phyloP scores from a whole-genome alignment of 148 eudicot genomes.

The Silene uniflora region DNA sequence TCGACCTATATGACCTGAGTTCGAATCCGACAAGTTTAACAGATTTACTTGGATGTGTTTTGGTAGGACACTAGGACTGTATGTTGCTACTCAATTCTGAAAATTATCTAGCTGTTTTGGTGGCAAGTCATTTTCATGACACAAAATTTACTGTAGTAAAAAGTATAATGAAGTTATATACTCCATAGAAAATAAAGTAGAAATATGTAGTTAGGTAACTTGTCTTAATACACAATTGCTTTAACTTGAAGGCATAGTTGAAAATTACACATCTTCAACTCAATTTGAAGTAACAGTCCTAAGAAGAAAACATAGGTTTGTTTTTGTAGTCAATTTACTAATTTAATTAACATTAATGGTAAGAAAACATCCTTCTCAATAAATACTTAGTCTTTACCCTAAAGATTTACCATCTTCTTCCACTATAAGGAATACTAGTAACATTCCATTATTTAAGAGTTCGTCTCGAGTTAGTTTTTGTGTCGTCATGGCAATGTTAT shows the following conservation, averaged over 20 bases:
- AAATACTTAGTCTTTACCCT: conserved; percentile 31
- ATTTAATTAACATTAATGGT: conserved; percentile 16
- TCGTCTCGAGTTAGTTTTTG: background rate
- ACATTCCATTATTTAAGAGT: conserved; percentile 18
- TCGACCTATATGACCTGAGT: no score
- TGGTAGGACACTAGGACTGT: background rate
- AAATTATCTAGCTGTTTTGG: conserved; percentile 13
- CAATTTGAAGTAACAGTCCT: conserved; percentile 19
- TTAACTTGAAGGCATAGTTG: conserved; percentile 27
- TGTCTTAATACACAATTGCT: conserved; percentile 27
- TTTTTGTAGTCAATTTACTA: background rate
- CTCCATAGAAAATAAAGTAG: background rate
- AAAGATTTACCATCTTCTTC: conserved; percentile 16
- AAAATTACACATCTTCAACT: conserved; percentile 29
- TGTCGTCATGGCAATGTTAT: conserved; percentile 18
- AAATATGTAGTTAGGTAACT: conserved; percentile 22
- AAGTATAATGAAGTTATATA: background rate
- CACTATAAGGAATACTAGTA: background rate
- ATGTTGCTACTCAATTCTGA: background rate
- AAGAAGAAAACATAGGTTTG: background rate
- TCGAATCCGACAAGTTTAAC: no score
- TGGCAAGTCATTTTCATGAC: conserved; percentile 16
- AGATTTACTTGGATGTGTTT: background rate
- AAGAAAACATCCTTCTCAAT: conserved; percentile 24
- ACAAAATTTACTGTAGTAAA: background rate